These are phyloP conservation scores for Angophora floribunda DNA, from an alignment of 345 rosid genomes.

Conservation along the genomic window DNA sequence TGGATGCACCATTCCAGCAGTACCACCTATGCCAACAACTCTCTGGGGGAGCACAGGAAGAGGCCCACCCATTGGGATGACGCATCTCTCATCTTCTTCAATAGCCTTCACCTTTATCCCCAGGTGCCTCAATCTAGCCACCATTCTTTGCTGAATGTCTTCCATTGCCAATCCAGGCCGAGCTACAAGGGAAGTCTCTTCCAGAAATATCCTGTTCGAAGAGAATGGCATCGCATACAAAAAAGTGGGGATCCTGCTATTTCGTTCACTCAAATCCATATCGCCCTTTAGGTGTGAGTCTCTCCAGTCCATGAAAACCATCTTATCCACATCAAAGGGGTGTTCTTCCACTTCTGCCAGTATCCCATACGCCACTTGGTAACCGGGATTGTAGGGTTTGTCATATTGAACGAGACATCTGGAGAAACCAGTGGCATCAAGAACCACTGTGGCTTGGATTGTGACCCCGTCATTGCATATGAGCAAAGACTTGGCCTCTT, in stretches of 20 bases:
- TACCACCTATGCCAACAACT: conserved; percentile 92
- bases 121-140: conserved; percentile 77
- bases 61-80: conserved; percentile 98
- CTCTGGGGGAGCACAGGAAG: conserved; percentile 93
- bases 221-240: conserved; percentile 97
- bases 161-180: conserved; percentile 77
- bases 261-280: conserved; percentile 41
- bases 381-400: conserved; percentile 92
- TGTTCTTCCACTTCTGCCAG: conserved; percentile 93
- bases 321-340: conserved; percentile 86
- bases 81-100: conserved; percentile 87
- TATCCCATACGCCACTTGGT: conserved; percentile 94
- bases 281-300: conserved; percentile 57
- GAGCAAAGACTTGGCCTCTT: conserved; percentile 68
- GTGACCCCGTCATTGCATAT: conserved; percentile 83
- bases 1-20: conserved; percentile 94
- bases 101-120: conserved; percentile 75
- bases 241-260: conserved; percentile 75
- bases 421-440: conserved; percentile 97
- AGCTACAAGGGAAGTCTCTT: conserved; percentile 91
- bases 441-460: conserved; percentile 76
- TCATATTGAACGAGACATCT: conserved; percentile 91
- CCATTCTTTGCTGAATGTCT: conserved; percentile 94
- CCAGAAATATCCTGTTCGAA: conserved; percentile 64
- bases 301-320: conserved; percentile 99